Conservation (phyloP, 2,329 filamentous ascomycete genomes). For the Chlorencoelia australis region DNA sequence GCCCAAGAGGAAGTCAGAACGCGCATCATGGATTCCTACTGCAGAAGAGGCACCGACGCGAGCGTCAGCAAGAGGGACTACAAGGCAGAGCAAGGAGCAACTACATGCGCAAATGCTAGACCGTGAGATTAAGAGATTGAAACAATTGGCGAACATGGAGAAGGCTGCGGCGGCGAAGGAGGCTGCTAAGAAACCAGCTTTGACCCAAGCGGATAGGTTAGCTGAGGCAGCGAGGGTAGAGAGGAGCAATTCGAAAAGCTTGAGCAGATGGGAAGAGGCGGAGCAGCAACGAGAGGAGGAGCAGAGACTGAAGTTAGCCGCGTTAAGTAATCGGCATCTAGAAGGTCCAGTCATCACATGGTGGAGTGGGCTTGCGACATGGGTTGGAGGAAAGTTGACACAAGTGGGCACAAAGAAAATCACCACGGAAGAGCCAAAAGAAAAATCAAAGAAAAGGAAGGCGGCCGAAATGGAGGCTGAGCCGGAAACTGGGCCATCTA, state of each 20-base stretch:
- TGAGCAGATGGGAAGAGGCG: slow-evolving; percentile 89
- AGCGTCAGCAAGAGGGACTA: slow-evolving; percentile 51
- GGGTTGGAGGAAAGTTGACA: slow-evolving; percentile 65
- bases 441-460: slow-evolving; percentile 44
- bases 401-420: slow-evolving; percentile 54
- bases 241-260: slow-evolving; percentile 75
- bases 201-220: slow-evolving; percentile 81
- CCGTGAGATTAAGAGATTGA: slow-evolving; percentile 58
- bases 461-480: slow-evolving; percentile 38
- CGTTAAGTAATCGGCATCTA: slow-evolving; percentile 75
- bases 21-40: slow-evolving; percentile 59
- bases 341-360: slow-evolving; percentile 84
- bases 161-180: slow-evolving; percentile 51
- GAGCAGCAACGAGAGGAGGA: slow-evolving; percentile 84
- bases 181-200: slow-evolving; percentile 63
- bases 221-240: slow-evolving; percentile 76
- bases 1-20: slow-evolving; percentile 60
- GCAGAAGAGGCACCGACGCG: slow-evolving; percentile 50
- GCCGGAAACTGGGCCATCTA: slow-evolving; percentile 5
- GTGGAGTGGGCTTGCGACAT: slow-evolving; percentile 86
- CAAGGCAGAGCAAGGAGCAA: slow-evolving; percentile 46
- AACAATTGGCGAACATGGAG: slow-evolving; percentile 59
- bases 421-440: slow-evolving; percentile 45
- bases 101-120: slow-evolving; percentile 63
- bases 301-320: slow-evolving; percentile 71